Percentiles rank a stretch among this genome's conserved stretches.
These are phyloP conservation scores for Simplicillium sp. DNA, from an alignment of 2,329 filamentous ascomycete species.

Conservation along the genomic window DNA sequence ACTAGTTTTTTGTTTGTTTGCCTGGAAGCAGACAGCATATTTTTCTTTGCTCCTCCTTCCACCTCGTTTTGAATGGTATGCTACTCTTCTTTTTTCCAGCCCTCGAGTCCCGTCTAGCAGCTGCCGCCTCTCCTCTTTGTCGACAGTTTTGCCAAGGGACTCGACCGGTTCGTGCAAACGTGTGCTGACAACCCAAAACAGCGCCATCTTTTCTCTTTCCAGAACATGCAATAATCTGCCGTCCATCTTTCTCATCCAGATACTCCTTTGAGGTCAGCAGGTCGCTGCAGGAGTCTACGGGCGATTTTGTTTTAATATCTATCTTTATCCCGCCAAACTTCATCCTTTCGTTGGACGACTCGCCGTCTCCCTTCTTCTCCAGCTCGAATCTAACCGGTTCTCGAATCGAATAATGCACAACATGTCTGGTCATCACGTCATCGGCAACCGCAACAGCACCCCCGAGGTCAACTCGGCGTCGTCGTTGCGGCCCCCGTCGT, in stretches of 20 bases:
- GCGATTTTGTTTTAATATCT: slow-evolving; percentile 12
- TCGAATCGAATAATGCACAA: slow-evolving; percentile 35
- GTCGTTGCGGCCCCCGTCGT: slow-evolving; percentile 72
- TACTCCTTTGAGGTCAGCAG: slow-evolving; percentile 72
- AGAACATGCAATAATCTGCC: slow-evolving; percentile 22
- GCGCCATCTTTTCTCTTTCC: slow-evolving; percentile 13
- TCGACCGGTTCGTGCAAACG: too few relatives aligned
- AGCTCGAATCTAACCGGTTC: neutral
- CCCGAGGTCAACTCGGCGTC: slow-evolving; percentile 79
- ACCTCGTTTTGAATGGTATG: neutral
- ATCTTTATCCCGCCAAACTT: slow-evolving; percentile 12
- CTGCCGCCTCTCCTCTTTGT: slow-evolving; percentile 10
- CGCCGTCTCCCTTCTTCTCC: slow-evolving; percentile 3
- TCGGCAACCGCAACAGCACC: slow-evolving; percentile 91
- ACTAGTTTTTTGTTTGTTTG: slow-evolving; percentile 17
- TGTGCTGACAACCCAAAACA: neutral
- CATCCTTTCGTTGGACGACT: slow-evolving; percentile 9
- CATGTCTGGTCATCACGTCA: slow-evolving; percentile 59
- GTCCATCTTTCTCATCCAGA: slow-evolving; percentile 22
- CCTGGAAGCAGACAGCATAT: slow-evolving; percentile 27
- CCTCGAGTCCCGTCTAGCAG: slow-evolving; percentile 3
- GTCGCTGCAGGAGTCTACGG: slow-evolving; percentile 63
- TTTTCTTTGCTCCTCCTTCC: slow-evolving; percentile 18
- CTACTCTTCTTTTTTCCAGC: slow-evolving; percentile 17
- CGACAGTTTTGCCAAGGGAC: neutral